These are phyloP conservation scores for Halenospora varia DNA, from an alignment of 495 filamentous ascomycete species.

Conservation along the genomic window DNA sequence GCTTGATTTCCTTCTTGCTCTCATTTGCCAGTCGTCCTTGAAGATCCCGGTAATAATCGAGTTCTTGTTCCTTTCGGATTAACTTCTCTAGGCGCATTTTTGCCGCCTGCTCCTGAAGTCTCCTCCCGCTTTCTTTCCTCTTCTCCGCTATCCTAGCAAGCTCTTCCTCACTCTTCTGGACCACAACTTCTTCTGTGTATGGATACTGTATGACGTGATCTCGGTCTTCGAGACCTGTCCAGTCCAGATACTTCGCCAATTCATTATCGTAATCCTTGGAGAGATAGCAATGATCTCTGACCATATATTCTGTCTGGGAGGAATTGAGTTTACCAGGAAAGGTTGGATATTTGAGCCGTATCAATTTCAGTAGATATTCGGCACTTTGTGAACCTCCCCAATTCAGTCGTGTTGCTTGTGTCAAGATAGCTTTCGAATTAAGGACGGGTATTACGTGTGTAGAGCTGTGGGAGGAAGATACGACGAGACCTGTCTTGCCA, in stretches of 20 bases:
- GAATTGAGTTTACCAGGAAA: slow-evolving; percentile 82
- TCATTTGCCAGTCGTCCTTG: slow-evolving; percentile 58
- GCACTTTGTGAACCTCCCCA: slow-evolving; percentile 90
- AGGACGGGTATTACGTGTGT: slow-evolving; percentile 96
- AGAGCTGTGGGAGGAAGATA: slow-evolving; percentile 87
- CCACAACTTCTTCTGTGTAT: slow-evolving; percentile 81
- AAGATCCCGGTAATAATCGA: slow-evolving; percentile 88
- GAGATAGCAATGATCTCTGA: slow-evolving; percentile 87
- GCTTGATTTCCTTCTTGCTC: slow-evolving; percentile 82
- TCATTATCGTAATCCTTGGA: slow-evolving; percentile 79
- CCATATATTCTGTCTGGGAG: slow-evolving; percentile 79
- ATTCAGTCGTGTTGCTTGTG: slow-evolving; percentile 81
- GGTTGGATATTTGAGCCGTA: slow-evolving; percentile 87
- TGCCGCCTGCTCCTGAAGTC: slow-evolving; percentile 92
- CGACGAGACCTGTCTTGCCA: slow-evolving; percentile 81
- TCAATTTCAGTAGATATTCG: slow-evolving; percentile 84
- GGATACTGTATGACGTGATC: slow-evolving; percentile 89
- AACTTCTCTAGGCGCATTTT: slow-evolving; percentile 94
- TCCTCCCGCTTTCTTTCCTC: slow-evolving; percentile 85
- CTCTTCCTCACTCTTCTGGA: slow-evolving; percentile 91
- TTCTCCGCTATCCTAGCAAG: slow-evolving; percentile 82
- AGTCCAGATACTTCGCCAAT: slow-evolving; percentile 69
- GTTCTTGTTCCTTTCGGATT: slow-evolving; percentile 89
- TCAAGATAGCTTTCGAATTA: slow-evolving; percentile 74
- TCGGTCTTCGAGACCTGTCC: slow-evolving; percentile 82